Evolutionary conservation across 495 filamentous ascomycete species (phyloP).

Genomic region (Evansstolkia leycettana): DNA sequence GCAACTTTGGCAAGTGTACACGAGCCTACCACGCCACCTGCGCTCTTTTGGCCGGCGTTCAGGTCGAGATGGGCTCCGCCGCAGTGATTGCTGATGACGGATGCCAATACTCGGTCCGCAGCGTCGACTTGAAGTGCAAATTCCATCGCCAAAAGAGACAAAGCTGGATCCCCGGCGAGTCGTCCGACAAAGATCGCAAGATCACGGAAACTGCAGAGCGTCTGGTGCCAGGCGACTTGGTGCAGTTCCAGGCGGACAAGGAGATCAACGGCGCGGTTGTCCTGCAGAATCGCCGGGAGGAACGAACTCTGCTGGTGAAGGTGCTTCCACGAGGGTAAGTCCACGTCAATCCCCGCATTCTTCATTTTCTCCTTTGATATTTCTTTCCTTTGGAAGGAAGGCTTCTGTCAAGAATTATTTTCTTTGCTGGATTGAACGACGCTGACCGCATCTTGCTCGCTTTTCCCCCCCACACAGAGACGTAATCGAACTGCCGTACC

Average conservation of each 20-base stretch:
- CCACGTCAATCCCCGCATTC: too few species aligned
- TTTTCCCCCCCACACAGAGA: conserved; percentile 22
- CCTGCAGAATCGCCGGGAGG: conserved; percentile 60
- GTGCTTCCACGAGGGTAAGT: conserved; percentile 80
- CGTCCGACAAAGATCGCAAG: conserved; percentile 52
- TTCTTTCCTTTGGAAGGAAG: too few species aligned
- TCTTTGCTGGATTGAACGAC: conserved; percentile 16
- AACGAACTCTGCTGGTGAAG: conserved; percentile 63
- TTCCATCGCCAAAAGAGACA: conserved; percentile 84
- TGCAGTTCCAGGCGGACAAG: conserved; percentile 78
- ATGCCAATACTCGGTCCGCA: conserved; percentile 77
- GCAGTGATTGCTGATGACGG: conserved; percentile 87
- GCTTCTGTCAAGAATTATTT: too few species aligned
- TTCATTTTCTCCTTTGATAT: too few species aligned
- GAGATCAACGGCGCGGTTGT: conserved; percentile 90
- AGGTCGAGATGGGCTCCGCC: conserved; percentile 73
- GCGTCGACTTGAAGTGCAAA: conserved; percentile 84
- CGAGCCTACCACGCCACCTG: conserved; percentile 93
- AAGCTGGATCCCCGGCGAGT: conserved; percentile 53
- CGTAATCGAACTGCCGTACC: conserved; percentile 41
- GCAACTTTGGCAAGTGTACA: conserved; percentile 87
- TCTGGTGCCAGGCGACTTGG: conserved; percentile 60
- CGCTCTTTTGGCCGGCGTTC: conserved; percentile 79
- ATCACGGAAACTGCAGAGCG: conserved; percentile 48
- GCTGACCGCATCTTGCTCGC: neutral